Evolutionary conservation across 306 rosid genomes (phyloP).

Genomic region (Hippophae rhamnoides): DNA sequence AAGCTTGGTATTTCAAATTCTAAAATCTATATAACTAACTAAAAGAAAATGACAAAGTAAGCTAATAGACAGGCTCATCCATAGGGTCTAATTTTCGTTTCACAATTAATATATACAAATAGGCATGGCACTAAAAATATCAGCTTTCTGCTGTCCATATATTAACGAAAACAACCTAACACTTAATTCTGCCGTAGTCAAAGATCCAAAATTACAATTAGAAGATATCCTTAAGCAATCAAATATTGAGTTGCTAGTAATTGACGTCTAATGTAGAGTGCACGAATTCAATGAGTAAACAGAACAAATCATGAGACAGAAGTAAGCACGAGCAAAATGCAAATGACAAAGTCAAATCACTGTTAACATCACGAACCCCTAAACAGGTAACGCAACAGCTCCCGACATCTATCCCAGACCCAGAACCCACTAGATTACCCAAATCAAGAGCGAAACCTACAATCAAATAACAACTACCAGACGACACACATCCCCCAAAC

Average conservation of each 20-base stretch:
- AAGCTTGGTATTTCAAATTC: not conserved
- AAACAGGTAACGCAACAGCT: slow-evolving; percentile 30
- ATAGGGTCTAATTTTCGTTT: slow-evolving; percentile 5
- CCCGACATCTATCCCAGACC: slow-evolving; percentile 18
- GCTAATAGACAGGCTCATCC: slow-evolving; percentile 1
- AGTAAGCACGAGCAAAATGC: slow-evolving; percentile 17
- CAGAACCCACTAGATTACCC: slow-evolving; percentile 22
- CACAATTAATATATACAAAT: slow-evolving; percentile 1
- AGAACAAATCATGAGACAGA: slow-evolving; percentile 13
- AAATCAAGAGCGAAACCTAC: slow-evolving; percentile 28
- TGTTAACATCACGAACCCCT: slow-evolving; percentile 22
- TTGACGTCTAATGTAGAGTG: slow-evolving; percentile 18
- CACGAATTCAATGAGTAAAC: slow-evolving; percentile 19
- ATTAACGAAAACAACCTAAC: slow-evolving; percentile 18
- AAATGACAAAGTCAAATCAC: slow-evolving; percentile 14
- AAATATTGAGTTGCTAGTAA: not conserved
- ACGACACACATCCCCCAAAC: slow-evolving; percentile 27
- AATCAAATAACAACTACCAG: slow-evolving; percentile 20
- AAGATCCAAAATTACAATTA: slow-evolving; percentile 2
- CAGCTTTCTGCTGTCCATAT: not conserved
- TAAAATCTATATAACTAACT: not conserved
- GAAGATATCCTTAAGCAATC: slow-evolving; percentile 9
- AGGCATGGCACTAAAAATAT: not conserved
- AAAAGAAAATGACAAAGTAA: slow-evolving; percentile 1
- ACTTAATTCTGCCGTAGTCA: not conserved